Evolutionary conservation across 345 rosid species (phyloP), one percentile per base, ranked within the genome.

Genomic region (Kernera saxatilis): DNA sequence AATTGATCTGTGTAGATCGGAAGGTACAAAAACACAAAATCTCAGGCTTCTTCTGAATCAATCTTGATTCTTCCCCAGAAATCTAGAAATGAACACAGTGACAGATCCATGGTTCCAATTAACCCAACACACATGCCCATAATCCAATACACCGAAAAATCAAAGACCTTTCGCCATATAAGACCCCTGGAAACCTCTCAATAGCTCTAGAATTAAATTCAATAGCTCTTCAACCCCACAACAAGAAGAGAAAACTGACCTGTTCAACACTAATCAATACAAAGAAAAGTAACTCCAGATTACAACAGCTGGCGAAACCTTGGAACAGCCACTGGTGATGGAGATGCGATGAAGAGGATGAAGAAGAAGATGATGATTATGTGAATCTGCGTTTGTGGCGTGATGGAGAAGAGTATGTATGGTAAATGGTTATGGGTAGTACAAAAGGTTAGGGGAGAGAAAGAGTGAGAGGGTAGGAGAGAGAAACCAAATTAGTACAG

Each of bases 31-130:
- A 55, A 53, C 30, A 6, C 64, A 81, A 75, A 60, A 21, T 53
- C 12, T 15, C 37, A 41, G 53, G 64, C 61, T 64, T 58, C 40
- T 40, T 35, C 67, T 84, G 77, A 83, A 81, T 85, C 90, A 82
- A 89, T 88, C 54, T 82, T 84, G 59, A 77, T 84, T 78, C 85
- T 81, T 59, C 87, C 87, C 87, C 85, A 83, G n/a, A 87, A 84
- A 82, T 82, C 86, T 80, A 86, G 35, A 84, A 85, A 89, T 0
- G 77, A 86, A 70, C 39, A 85, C 77, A 68, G 75, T 76, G 14
- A 78, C 80, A 67, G 86, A 84, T 61, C 96, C 96, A 84, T 84
- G 84, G 43, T 72, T 83, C 89, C 84, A 88, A 80, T 73, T 78
- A 71, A 84, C 77, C 80, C 84, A 67, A 83, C 82, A 87, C 88